Evolutionary conservation across 345 rosid genomes (phyloP).

Genomic region (Boechera retrofracta): DNA sequence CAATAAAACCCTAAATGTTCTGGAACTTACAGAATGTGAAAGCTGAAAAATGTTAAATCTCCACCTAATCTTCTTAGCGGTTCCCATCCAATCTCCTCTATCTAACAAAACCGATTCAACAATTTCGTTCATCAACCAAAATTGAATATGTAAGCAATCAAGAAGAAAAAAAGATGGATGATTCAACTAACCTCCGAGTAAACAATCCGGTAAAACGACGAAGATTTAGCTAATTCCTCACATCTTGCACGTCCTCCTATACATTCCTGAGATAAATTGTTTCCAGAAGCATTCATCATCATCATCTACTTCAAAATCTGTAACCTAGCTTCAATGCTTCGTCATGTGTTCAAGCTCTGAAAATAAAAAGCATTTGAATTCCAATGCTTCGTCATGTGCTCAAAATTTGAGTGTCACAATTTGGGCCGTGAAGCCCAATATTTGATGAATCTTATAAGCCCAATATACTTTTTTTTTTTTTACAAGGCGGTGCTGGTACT

Average conservation of each 20-base stretch:
- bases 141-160: background rate
- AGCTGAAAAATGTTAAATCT: slow-evolving; percentile 64
- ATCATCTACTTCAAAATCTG: background rate
- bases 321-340: too few relatives aligned
- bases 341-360: too few relatives aligned
- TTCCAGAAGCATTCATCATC: slow-evolving; percentile 15
- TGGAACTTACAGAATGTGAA: slow-evolving; percentile 65
- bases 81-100: slow-evolving; percentile 92
- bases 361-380: too few relatives aligned
- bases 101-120: slow-evolving; percentile 45
- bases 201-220: slow-evolving; percentile 58
- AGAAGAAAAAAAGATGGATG: background rate
- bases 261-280: slow-evolving; percentile 38
- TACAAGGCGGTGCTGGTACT: slow-evolving; percentile 34
- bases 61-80: slow-evolving; percentile 56
- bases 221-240: slow-evolving; percentile 54
- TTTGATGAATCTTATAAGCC: background rate
- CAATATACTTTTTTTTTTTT: background rate
- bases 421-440: slow-evolving; percentile 11
- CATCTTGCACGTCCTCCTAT: slow-evolving; percentile 42
- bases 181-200: slow-evolving; percentile 68
- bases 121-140: slow-evolving; percentile 8
- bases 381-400: too few relatives aligned
- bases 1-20: background rate
- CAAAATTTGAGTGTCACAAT: background rate